Evolutionary conservation across 192 early-diverging fungal species (phyloP), one percentile per base, ranked within the genome.

Genomic region (Linnemannia elongata): DNA sequence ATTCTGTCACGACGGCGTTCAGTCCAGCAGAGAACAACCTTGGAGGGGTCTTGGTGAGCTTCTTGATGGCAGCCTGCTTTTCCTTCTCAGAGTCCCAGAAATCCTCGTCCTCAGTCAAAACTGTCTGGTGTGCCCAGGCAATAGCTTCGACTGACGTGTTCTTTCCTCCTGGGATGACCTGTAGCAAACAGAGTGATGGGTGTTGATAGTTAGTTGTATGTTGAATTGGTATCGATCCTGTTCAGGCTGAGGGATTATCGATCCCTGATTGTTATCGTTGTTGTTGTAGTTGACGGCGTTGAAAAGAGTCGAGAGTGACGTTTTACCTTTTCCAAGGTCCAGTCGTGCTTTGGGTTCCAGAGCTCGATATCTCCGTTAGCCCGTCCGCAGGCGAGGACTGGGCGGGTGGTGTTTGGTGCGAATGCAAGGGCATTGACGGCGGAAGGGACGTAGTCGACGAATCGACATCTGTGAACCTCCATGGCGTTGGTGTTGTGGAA

Each of bases 361-460:
- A 99, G 89, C 89, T 99, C 97, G 75, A 99, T 96, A 82, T 98
- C 94, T 36, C 98, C 97, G 86, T 98, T 98, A 36, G 93, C 95
- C 70, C 98, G 90, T 42, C 96, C 98, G 72, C 96, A 95, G 0
- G 98, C 98, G 20, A 98, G 68, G 27, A 91, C 77, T 6, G 88
- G 57, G 30, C 83, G 68, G 5, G 89, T 84, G 24, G 94, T 91
- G n/a, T 57, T 73, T 24, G 97, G 96, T 24, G 95, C 92, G 75
- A 96, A 96, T 71, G 94, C 90, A 72, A 99, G 91, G 30, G 96
- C 93, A 84, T 96, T 96, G 75, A 98, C 95, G 44, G 95, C 94
- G 27, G 96, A 89, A 10, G 98, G 97, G 38, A 93, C 90, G 84
- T 96, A 97, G 79, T 97, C 94, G 20, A 96, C 94, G 87, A 97